Evolutionary conservation across 139 green algal genomes (phyloP), one percentile per base, ranked within the genome.

Genomic region (Chlorella sorokiniana): DNA sequence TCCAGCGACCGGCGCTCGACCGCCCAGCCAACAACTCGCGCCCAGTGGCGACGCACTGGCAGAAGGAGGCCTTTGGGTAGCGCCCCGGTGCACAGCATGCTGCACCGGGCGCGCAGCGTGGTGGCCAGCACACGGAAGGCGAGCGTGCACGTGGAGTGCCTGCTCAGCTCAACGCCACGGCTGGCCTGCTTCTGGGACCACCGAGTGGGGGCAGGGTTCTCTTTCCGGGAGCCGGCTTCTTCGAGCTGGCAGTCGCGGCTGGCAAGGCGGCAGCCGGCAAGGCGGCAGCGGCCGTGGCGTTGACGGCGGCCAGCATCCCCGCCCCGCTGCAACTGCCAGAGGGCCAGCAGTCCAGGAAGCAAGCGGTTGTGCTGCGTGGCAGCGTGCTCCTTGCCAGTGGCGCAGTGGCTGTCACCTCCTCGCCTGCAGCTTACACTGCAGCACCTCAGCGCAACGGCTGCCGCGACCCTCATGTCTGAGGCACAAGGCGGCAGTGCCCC

Each of bases 181-280:
- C 64, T 92, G 2, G 76, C 83, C 3, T 97, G 87, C 83, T 81
- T 97, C 52, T 85, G 85, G 69, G 90, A 98, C 56, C 94, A 98
- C 63, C 63, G 84, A 10, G 91, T 95, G 45, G 63, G 1, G 91
- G 89, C 37, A 83, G 82, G 31, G 68, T 85, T 22, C 81, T 96
- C 14, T 87, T 96, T 76, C 93, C 93, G 22, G 93, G 86, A 29
- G 86, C 92, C 9, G 91, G 90, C 37, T 94, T 94, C 87, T 76
- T 94, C 38, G 91, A 96, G 81, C 70, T 94, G 3, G 85, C 87
- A 18, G 67, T 83, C 6, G 90, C 92, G 0, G 65, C 86, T 4
- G 83, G 22, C 41, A 69, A 76, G 41, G n/a, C 31, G 35, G 41
- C 35, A 20, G 38, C 33, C 8, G 37, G 51, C 31, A 84, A 68